Evolutionary conservation across 805 yeast species (phyloP).

Genomic region (Vanderwaltozyma tropicalis): DNA sequence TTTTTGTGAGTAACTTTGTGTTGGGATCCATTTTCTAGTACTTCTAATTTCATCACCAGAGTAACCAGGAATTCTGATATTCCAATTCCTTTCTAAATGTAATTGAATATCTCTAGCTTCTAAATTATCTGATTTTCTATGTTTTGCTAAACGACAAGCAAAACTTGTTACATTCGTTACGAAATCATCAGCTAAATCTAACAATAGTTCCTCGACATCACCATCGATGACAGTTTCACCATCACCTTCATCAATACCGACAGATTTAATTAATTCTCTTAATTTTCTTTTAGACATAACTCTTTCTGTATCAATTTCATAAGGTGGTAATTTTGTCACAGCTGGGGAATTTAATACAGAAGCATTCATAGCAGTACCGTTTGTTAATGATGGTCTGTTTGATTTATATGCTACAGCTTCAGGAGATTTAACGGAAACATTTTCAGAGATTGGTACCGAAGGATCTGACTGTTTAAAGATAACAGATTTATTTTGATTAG

Average conservation of each 20-base stretch:
- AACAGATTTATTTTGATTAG: slow-evolving; percentile 17
- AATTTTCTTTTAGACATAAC: slow-evolving; percentile 84
- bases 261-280: slow-evolving; percentile 73
- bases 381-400: slow-evolving; percentile 71
- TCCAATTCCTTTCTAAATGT: slow-evolving; percentile 90
- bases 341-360: slow-evolving; percentile 72
- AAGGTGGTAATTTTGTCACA: slow-evolving; percentile 61
- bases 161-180: slow-evolving; percentile 83
- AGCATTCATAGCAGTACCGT: slow-evolving; percentile 67
- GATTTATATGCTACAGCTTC: slow-evolving; percentile 55
- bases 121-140: slow-evolving; percentile 75
- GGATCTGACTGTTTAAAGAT: slow-evolving; percentile 41
- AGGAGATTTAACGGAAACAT: slow-evolving; percentile 55
- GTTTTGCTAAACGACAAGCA: slow-evolving; percentile 92
- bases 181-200: slow-evolving; percentile 93
- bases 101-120: slow-evolving; percentile 86
- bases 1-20: slow-evolving; percentile 51
- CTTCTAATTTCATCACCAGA: slow-evolving; percentile 82
- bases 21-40: slow-evolving; percentile 63
- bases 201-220: slow-evolving; percentile 81
- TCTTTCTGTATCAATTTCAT: slow-evolving; percentile 71
- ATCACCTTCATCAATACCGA: slow-evolving; percentile 82
- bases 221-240: slow-evolving; percentile 87
- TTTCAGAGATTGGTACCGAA: slow-evolving; percentile 61
- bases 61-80: slow-evolving; percentile 87